Conservation (phyloP, 352 stramenopile genomes). For the Pythium aphanidermatum region DNA sequence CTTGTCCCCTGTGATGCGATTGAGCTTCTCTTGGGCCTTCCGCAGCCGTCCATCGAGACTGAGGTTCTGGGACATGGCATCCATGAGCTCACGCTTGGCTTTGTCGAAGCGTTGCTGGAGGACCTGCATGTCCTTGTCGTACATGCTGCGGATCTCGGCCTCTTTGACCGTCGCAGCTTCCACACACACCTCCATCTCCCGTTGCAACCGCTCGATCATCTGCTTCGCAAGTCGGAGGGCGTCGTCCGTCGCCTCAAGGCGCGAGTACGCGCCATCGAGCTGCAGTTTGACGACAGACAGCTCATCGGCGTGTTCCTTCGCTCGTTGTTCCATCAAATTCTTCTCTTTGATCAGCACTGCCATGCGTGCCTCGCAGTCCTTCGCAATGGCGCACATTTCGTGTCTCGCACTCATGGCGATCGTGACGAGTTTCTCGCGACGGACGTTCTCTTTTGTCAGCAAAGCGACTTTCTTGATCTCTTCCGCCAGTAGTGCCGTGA, state of each 20-base stretch:
- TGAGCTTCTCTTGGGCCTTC: constrained; percentile 69
- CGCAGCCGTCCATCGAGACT: constrained; percentile 54
- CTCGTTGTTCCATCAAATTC: constrained; percentile 14
- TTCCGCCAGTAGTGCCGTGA: constrained; percentile 38
- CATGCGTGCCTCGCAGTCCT: constrained; percentile 32
- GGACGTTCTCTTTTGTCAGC: constrained; percentile 61
- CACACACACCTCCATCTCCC: constrained; percentile 24
- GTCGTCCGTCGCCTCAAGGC: constrained; percentile 33
- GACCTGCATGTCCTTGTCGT: constrained; percentile 37
- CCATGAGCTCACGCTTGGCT: constrained; percentile 67
- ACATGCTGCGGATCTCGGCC: constrained; percentile 29
- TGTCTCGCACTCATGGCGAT: constrained; percentile 73
- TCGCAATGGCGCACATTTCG: constrained; percentile 55
- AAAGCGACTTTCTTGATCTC: constrained; percentile 79
- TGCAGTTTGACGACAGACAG: constrained; percentile 29
- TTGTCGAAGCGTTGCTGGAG: constrained; percentile 67
- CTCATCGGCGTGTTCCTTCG: constrained; percentile 35
- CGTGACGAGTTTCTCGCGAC: constrained; percentile 69
- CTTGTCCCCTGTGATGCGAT: constrained; percentile 30
- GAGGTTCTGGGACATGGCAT: constrained; percentile 57
- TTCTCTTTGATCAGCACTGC: constrained; percentile 27
- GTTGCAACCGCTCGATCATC: constrained; percentile 23
- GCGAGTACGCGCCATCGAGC: constrained; percentile 38
- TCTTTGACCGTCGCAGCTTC: constrained; percentile 30
- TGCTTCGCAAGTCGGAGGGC: constrained; percentile 16